Evolutionary conservation across 345 rosid species (phyloP).

Genomic region (Populus alba): DNA sequence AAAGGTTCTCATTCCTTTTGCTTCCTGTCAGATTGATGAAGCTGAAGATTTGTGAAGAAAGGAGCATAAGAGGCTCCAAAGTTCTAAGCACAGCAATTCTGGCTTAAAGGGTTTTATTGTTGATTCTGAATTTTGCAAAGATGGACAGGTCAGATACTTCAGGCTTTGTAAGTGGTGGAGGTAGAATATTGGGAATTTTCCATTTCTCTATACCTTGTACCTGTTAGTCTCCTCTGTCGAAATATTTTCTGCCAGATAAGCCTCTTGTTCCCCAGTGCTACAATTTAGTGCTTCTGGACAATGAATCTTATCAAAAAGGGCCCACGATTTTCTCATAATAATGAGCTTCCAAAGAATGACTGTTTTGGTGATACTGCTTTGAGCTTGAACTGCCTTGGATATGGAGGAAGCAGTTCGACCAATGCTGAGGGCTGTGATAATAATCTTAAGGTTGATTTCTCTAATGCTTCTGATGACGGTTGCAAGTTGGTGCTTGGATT

Average conservation of each 20-base stretch:
- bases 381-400: conserved; percentile 55
- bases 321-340: conserved; percentile 33
- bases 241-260: conserved; percentile 13
- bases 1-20: background rate
- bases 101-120: conserved; percentile 36
- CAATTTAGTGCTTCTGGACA: conserved; percentile 14
- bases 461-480: conserved; percentile 58
- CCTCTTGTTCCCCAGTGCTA: conserved; percentile 1
- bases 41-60: conserved; percentile 19
- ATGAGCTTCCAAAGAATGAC: conserved; percentile 46
- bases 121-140: conserved; percentile 19
- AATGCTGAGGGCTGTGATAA: conserved; percentile 30
- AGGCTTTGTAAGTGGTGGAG: conserved; percentile 90
- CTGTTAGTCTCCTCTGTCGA: conserved; percentile 24
- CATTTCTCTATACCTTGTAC: conserved; percentile 30
- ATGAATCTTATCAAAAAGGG: conserved; percentile 68
- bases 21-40: conserved; percentile 47
- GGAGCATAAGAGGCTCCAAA: conserved; percentile 46
- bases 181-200: conserved; percentile 24
- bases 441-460: conserved; percentile 43
- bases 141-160: conserved; percentile 90
- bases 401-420: conserved; percentile 45
- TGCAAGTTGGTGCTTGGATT: conserved; percentile 88
- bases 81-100: conserved; percentile 30
- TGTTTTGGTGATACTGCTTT: conserved; percentile 63